These are phyloP conservation scores for Solidago caesia DNA, from an alignment of 129 eudicot species.

Conservation along the genomic window DNA sequence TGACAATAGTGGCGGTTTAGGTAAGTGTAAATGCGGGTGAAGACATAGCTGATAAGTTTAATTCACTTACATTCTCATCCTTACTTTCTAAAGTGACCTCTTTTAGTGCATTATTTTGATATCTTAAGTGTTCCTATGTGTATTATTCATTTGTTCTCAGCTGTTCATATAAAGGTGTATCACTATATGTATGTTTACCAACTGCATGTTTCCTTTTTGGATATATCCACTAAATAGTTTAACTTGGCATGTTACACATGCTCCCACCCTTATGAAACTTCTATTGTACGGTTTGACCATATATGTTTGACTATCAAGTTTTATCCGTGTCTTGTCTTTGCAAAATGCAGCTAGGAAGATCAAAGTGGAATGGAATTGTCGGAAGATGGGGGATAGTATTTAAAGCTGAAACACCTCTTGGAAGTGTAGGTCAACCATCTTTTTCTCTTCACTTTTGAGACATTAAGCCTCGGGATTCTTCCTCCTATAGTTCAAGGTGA, in stretches of 20 bases:
- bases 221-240: background rate
- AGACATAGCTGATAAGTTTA: conserved; percentile 17
- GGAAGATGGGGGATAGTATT: conserved; percentile 79
- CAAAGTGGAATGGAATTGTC: conserved; percentile 94
- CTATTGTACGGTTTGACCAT: background rate
- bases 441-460: conserved; percentile 64
- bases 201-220: no score
- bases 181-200: no score
- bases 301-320: background rate
- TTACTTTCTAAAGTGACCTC: no score
- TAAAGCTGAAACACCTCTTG: conserved; percentile 83
- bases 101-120: no score
- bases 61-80: no score
- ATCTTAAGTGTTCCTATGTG: no score
- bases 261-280: background rate
- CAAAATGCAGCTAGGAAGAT: conserved; percentile 74
- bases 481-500: no score
- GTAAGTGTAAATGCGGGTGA: conserved; percentile 14
- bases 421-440: conserved; percentile 57
- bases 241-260: background rate
- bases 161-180: no score
- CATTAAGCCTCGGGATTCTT: no score
- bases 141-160: no score
- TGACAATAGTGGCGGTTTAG: conserved; percentile 27
- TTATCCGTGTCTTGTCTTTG: background rate